phyloP scores from a whole-genome alignment of 108 stramenopile genomes.

The Schizochytrium sp. region DNA sequence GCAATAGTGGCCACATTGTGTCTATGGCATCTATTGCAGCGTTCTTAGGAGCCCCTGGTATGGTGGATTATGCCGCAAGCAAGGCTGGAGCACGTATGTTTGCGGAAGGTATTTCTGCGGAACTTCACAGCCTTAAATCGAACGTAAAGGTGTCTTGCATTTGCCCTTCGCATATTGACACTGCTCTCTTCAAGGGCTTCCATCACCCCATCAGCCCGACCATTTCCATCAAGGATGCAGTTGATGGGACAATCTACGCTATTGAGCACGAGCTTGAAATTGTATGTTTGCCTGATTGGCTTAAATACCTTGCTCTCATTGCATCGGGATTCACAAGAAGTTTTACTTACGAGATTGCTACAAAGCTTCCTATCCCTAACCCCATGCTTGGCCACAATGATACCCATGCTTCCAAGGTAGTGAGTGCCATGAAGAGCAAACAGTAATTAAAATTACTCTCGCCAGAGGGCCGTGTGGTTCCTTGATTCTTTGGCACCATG shows the following conservation, averaged over 20 bases:
- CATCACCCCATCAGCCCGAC: not conserved
- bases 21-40: slow-evolving; percentile 65
- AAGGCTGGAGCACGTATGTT: slow-evolving; percentile 68
- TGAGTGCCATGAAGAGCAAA: not conserved
- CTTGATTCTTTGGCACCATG: not conserved
- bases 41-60: slow-evolving; percentile 60
- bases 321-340: not conserved
- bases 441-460: not conserved
- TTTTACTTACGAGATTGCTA: slow-evolving; percentile 17
- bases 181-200: slow-evolving; percentile 69
- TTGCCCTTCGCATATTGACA: slow-evolving; percentile 69
- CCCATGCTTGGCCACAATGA: not conserved
- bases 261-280: slow-evolving; percentile 45
- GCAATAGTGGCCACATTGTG: slow-evolving; percentile 68
- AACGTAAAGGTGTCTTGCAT: slow-evolving; percentile 63
- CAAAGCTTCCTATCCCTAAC: slow-evolving; percentile 12
- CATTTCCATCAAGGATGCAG: slow-evolving; percentile 62
- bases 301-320: not conserved
- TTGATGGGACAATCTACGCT: slow-evolving; percentile 22
- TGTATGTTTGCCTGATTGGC: slow-evolving; percentile 2
- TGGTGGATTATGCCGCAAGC: slow-evolving; percentile 67
- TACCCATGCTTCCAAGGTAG: not conserved
- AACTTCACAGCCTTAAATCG: slow-evolving; percentile 54
- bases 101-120: slow-evolving; percentile 61
- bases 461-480: not conserved